Base-by-base conservation (phyloP, 1,139 yeast species). In the Yamadazyma aaseri region DNA sequence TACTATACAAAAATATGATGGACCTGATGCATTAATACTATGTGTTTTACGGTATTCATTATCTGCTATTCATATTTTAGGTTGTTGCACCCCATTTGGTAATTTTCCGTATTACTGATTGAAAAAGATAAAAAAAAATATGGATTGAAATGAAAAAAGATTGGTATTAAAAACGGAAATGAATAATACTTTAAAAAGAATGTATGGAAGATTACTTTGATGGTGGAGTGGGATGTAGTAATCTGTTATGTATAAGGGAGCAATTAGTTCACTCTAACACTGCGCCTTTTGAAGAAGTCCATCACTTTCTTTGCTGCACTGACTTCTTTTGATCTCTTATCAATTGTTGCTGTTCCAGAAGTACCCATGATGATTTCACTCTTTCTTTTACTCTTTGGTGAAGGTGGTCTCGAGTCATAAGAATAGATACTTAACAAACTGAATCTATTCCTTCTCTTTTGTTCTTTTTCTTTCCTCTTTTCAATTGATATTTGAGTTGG, bases 221-320 rank as follows among this genome's bases (percentile, higher is more conserved):
- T 7, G 26, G 14, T 24, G 26, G 26, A 13, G 24, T 11, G 12
- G n/a, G 24, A n/a, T 21, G 21, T 7, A 8, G 7, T 7, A 20
- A 20, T 20, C 21, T 20, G 7, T 7, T 20, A 8, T 20, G 24
- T 21, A 21, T 11, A 24, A 24, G 16, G n/a, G 16, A 24, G 9
- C 27, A 13, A 22, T 38, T 44, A 56, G 35, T 53, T 55, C 16
- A 65, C 59, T 41, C 69, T 51, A 10, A 76, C 76, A 56, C 90
- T 83, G 61, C 87, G 76, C 58, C 92, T 74, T 55, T 82, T 83
- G 63, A 84, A 83, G 55, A 84, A 84, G 55, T 84, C 90, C 77
- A 84, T 79, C 17, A 84, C 90, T 49, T 79, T 81, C 50, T 80
- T 76, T 10, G 90, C 86, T 2, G 90, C 83, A 35, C 89, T 80